Evolutionary conservation across 371 early-diverging fungal genomes (phyloP).

Genomic region (Actinomortierella wolfii): DNA sequence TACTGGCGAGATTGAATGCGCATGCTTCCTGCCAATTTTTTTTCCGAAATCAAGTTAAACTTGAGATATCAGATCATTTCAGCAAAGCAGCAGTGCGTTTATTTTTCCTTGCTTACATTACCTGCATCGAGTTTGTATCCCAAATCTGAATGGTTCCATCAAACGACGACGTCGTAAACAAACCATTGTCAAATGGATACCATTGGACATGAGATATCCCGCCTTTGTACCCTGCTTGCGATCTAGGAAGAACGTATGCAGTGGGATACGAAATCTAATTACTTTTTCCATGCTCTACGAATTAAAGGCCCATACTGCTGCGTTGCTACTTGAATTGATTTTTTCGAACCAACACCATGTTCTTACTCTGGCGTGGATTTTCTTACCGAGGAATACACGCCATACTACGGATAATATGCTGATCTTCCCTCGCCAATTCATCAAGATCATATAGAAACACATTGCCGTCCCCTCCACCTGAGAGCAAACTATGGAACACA

Average conservation of each 20-base stretch:
- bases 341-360: too few relatives aligned
- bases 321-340: too few relatives aligned
- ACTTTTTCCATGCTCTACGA: conserved; percentile 1
- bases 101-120: conserved; percentile 12
- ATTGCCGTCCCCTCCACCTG: conserved; percentile 71
- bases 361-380: too few relatives aligned
- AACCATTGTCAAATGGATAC: conserved; percentile 88
- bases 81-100: too few relatives aligned
- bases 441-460: conserved; percentile 77
- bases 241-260: conserved; percentile 14
- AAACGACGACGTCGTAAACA: conserved; percentile 84
- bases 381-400: conserved; percentile 54
- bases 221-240: conserved; percentile 61
- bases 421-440: conserved; percentile 35
- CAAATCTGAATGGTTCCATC: conserved; percentile 83
- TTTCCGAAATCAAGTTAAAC: too few relatives aligned
- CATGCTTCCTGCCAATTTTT: conserved; percentile 71
- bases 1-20: conserved; percentile 67
- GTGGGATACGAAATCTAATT: background rate
- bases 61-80: too few relatives aligned
- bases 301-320: too few relatives aligned
- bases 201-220: conserved; percentile 76
- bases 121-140: conserved; percentile 82
- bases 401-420: conserved; percentile 50
- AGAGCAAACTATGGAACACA: conserved; percentile 56